These are phyloP conservation scores for Sclerotiophoma versabilis DNA, from an alignment of 2,329 filamentous ascomycete genomes.

Conservation along the genomic window DNA sequence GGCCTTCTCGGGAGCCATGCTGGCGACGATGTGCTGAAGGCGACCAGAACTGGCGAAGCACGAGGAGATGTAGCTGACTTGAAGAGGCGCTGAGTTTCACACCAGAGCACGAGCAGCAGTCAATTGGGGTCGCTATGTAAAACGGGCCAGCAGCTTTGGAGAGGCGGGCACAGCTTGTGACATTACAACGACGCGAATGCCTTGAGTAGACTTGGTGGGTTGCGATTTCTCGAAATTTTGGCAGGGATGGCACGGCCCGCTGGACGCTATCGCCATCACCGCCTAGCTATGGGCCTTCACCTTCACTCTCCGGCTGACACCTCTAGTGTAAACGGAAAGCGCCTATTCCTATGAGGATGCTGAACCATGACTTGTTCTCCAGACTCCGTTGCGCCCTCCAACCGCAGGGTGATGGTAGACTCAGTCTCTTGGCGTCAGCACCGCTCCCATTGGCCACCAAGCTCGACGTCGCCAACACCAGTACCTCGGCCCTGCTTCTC, in stretches of 20 bases:
- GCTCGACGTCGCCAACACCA: conserved; percentile 14
- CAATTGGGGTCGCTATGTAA: background rate
- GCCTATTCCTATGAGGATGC: too few species aligned
- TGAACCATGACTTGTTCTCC: too few species aligned
- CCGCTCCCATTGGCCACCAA: conserved; percentile 1
- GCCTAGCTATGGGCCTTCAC: background rate
- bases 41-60: background rate
- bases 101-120: too few species aligned
- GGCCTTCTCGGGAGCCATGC: conserved; percentile 30
- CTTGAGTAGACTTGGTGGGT: conserved; percentile 14
- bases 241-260: conserved; percentile 39
- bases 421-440: conserved; percentile 11
- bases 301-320: too few species aligned
- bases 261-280: conserved; percentile 1
- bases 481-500: conserved; percentile 14
- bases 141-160: background rate
- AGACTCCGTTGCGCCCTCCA: too few species aligned
- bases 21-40: background rate
- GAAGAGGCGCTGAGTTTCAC: background rate
- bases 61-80: background rate
- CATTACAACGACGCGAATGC: background rate
- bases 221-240: conserved; percentile 40
- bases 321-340: too few species aligned
- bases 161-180: background rate
- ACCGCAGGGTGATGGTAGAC: too few species aligned